phyloP scores from a whole-genome alignment of 495 filamentous ascomycete genomes.

The Lasiosphaeria hispida region DNA sequence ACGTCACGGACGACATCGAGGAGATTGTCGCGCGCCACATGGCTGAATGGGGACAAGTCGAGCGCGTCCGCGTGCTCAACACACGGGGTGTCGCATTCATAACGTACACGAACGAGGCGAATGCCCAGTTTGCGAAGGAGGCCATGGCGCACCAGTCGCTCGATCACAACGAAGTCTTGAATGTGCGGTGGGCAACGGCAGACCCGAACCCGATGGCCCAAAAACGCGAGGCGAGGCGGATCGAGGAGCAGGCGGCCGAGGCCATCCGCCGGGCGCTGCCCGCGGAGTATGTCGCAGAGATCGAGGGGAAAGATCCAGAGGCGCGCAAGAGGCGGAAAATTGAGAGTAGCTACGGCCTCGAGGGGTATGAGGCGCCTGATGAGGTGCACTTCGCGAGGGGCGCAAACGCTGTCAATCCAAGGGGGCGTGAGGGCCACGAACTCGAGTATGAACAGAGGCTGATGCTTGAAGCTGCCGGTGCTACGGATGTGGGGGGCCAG shows the following conservation, averaged over 20 bases:
- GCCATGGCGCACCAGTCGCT: conserved; percentile 76
- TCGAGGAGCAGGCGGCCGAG: conserved; percentile 98
- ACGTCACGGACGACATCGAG: conserved; percentile 96
- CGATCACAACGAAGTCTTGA: conserved; percentile 87
- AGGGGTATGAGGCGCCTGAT: conserved; percentile 92
- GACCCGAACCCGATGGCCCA: conserved; percentile 96
- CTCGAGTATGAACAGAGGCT: conserved; percentile 47
- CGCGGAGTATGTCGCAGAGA: conserved; percentile 85
- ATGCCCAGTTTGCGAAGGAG: conserved; percentile 86
- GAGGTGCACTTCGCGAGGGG: conserved; percentile 86
- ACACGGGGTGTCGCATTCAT: conserved; percentile 87
- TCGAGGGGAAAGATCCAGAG: conserved; percentile 87
- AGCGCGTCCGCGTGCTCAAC: conserved; percentile 87
- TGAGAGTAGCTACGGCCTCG: conserved; percentile 82
- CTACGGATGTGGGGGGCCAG: conserved; percentile 31
- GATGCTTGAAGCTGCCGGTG: conserved; percentile 45
- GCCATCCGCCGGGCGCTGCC: conserved; percentile 90
- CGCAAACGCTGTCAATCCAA: conserved; percentile 56
- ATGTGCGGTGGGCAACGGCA: conserved; percentile 94
- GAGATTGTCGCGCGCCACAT: conserved; percentile 94
- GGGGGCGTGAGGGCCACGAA: conserved; percentile 50
- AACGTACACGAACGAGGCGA: conserved; percentile 76
- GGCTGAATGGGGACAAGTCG: conserved; percentile 88
- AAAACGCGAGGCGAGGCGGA: conserved; percentile 80
- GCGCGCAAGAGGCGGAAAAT: conserved; percentile 84